phyloP scores from a whole-genome alignment of 2,329 filamentous ascomycete genomes.

The Colletotrichum falcatum region DNA sequence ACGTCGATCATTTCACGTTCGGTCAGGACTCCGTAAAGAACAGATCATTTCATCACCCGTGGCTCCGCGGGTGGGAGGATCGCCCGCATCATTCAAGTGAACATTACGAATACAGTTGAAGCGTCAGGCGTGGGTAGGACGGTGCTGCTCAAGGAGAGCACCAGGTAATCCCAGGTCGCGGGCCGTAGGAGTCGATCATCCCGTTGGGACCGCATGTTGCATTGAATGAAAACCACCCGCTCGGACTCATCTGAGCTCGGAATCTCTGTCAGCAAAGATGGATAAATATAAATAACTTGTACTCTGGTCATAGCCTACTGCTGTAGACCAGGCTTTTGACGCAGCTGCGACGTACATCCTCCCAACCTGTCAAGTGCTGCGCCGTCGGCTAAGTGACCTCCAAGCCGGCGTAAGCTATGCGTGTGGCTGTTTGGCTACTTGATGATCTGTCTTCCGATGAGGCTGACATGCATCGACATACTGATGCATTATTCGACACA shows the following conservation, averaged over 20 bases:
- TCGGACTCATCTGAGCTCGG: neutral
- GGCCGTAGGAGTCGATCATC: neutral
- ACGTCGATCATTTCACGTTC: neutral
- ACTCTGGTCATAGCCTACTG: neutral
- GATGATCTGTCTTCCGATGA: neutral
- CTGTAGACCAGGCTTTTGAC: neutral
- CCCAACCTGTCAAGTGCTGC: neutral
- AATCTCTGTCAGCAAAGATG: neutral
- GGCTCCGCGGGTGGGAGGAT: neutral
- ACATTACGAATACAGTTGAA: neutral
- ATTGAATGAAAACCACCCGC: too few species aligned
- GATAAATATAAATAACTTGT: neutral
- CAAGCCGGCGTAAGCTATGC: conserved; percentile 2
- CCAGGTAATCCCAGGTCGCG: neutral
- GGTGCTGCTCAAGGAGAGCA: neutral
- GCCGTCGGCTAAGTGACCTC: neutral
- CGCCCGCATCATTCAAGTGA: neutral
- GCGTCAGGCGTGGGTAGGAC: too few species aligned
- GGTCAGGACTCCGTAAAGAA: neutral
- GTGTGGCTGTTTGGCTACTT: neutral
- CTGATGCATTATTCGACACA: neutral
- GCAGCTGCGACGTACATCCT: neutral
- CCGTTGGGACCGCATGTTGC: neutral
- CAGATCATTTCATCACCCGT: neutral
- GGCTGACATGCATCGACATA: conserved; percentile 26